These are phyloP conservation scores for Chaetomiaceae sp. DNA, from an alignment of 2,329 filamentous ascomycete genomes.

Conservation along the genomic window DNA sequence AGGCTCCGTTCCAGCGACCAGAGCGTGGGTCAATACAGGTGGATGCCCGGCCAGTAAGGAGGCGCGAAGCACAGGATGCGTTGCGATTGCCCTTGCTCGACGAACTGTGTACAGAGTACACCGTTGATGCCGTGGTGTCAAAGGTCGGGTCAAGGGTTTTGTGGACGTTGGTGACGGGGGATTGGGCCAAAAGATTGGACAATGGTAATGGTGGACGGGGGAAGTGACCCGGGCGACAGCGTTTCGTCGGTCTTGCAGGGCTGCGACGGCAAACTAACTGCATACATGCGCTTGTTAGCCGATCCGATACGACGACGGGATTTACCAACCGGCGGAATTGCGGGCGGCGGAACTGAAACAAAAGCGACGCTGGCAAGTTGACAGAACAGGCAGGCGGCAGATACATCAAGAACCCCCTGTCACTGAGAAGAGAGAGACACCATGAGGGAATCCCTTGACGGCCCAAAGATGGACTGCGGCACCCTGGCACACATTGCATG, in stretches of 20 bases:
- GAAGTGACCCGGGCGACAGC: neutral
- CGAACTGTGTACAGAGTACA: neutral
- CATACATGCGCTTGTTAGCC: conserved; percentile 13
- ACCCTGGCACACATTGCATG: conserved; percentile 15
- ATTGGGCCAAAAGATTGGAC: conserved; percentile 5
- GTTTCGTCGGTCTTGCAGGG: conserved; percentile 13
- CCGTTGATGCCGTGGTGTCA: no score
- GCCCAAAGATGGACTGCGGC: conserved; percentile 6
- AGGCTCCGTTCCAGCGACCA: conserved; percentile 10
- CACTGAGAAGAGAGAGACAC: no score
- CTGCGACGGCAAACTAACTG: conserved; percentile 10
- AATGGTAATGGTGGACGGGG: neutral
- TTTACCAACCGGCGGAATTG: conserved; percentile 9
- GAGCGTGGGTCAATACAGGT: conserved; percentile 9
- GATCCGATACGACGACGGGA: conserved; percentile 12
- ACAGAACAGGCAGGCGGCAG: conserved; percentile 13
- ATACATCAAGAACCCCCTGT: no score
- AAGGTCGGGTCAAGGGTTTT: no score
- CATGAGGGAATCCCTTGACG: neutral
- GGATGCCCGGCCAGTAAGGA: conserved; percentile 6
- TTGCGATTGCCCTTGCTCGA: neutral
- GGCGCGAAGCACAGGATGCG: conserved; percentile 1
- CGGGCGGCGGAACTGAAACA: conserved; percentile 20
- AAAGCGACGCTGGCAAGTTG: conserved; percentile 14
- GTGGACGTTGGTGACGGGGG: neutral